These are phyloP conservation scores for Diospyros kaki DNA, from an alignment of 148 eudicot genomes.

Conservation along the genomic window DNA sequence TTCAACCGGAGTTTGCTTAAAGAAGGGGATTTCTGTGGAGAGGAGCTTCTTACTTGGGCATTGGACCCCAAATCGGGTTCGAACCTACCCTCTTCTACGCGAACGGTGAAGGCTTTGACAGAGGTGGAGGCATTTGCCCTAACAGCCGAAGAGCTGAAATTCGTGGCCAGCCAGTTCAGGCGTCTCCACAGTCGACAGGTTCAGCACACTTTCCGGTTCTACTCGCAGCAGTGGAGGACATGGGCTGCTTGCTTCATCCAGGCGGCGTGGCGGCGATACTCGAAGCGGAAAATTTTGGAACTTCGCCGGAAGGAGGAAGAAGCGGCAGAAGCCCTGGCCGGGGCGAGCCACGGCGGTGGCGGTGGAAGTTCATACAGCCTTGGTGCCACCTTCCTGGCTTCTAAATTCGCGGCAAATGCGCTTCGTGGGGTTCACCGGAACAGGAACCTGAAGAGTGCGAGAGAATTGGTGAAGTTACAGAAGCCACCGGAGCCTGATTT, in stretches of 20 bases:
- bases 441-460: conserved; percentile 41
- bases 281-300: conserved; percentile 62
- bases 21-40: conserved; percentile 96
- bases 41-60: conserved; percentile 97
- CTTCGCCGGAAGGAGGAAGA: conserved; percentile 55
- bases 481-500: conserved; percentile 98
- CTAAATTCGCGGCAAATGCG: conserved; percentile 77
- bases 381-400: conserved; percentile 62
- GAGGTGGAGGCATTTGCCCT: conserved; percentile 95
- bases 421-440: conserved; percentile 78
- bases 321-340: conserved; percentile 39
- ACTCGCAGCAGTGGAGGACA: conserved; percentile 95
- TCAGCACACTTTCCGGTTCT: conserved; percentile 83
- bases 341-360: conserved; percentile 18
- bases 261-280: conserved; percentile 86
- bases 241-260: conserved; percentile 97
- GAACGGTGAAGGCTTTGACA: conserved; percentile 80
- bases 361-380: conserved; percentile 59
- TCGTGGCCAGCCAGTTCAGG: conserved; percentile 90
- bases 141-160: conserved; percentile 86
- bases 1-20: conserved; percentile 73
- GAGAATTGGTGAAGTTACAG: conserved; percentile 61
- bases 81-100: conserved; percentile 84
- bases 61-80: conserved; percentile 79
- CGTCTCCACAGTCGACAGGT: conserved; percentile 96